phyloP scores from a whole-genome alignment of 139 green algal genomes.

The Chlorella vulgaris region DNA sequence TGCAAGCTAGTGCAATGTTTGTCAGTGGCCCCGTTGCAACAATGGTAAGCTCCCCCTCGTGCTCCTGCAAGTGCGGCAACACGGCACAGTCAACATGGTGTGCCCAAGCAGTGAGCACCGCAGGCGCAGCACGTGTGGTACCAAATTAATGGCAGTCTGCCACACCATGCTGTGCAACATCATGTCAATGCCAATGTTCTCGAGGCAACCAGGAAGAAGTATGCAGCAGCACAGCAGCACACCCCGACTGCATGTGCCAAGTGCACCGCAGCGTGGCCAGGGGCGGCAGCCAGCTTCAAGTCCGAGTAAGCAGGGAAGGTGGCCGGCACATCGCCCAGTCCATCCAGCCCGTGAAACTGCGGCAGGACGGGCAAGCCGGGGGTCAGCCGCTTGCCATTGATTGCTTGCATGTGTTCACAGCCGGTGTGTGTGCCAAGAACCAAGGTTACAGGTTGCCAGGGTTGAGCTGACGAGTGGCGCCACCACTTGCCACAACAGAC shows the following conservation, averaged over 20 bases:
- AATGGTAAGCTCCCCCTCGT: slow-evolving; percentile 27
- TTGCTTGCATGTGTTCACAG: no score
- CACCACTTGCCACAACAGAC: no score
- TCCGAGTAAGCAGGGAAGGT: background rate
- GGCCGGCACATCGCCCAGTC: slow-evolving; percentile 3
- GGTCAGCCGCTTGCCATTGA: background rate
- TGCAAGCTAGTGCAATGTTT: slow-evolving; percentile 50
- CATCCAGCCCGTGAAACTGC: slow-evolving; percentile 14
- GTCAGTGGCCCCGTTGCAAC: slow-evolving; percentile 49
- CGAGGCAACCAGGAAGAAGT: background rate
- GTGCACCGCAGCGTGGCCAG: slow-evolving; percentile 21
- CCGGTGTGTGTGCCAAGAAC: no score
- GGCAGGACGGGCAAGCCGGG: background rate
- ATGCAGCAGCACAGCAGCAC: background rate
- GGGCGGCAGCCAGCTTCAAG: background rate
- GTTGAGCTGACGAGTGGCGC: no score
- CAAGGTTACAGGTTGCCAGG: no score
- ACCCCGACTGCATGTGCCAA: slow-evolving; percentile 1
- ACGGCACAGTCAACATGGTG: no score
- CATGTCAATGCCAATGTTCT: no score
- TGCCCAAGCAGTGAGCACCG: no score
- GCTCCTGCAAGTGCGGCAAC: slow-evolving; percentile 6
- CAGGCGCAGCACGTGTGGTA: no score
- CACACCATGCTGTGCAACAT: no score
- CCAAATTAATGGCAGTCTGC: no score